Conservation (phyloP, 2,329 filamentous ascomycete genomes). For the Pyrenophora seminiperda region DNA sequence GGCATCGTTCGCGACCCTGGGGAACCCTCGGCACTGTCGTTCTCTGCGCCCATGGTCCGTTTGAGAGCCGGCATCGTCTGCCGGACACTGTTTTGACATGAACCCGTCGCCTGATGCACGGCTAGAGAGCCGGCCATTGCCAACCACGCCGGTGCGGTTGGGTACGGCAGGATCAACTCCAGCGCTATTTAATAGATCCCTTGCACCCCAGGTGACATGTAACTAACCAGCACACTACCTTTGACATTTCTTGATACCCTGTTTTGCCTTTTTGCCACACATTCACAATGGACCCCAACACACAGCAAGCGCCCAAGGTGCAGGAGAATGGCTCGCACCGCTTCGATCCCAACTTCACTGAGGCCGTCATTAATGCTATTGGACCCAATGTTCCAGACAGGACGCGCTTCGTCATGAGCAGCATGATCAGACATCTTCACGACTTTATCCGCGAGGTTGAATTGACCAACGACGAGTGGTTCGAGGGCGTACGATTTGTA, state of each 20-base stretch:
- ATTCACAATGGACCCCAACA: constrained; percentile 23
- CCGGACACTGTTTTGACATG: constrained; percentile 20
- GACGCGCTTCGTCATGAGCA: constrained; percentile 65
- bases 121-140: constrained; percentile 32
- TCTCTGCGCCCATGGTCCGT: constrained; percentile 4
- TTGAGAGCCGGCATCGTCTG: constrained; percentile 26
- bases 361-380: constrained; percentile 74
- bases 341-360: constrained; percentile 79
- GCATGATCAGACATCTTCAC: constrained; percentile 73
- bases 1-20: constrained; percentile 21
- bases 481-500: constrained; percentile 74
- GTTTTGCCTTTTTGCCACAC: constrained; percentile 1
- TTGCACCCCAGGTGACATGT: constrained; percentile 12
- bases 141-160: constrained; percentile 28
- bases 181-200: constrained; percentile 25
- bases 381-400: constrained; percentile 70
- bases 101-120: constrained; percentile 26
- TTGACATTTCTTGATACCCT: neutral
- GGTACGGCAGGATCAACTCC: constrained; percentile 3
- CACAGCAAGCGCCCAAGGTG: constrained; percentile 28
- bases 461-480: constrained; percentile 77
- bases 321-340: constrained; percentile 39
- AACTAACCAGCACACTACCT: neutral
- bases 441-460: constrained; percentile 80
- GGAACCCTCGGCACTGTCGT: constrained; percentile 29